Percentiles rank a stretch among this genome's conserved stretches.
Conservation (phyloP, 2,329 filamentous ascomycete species). For the Epichloe festucae region DNA sequence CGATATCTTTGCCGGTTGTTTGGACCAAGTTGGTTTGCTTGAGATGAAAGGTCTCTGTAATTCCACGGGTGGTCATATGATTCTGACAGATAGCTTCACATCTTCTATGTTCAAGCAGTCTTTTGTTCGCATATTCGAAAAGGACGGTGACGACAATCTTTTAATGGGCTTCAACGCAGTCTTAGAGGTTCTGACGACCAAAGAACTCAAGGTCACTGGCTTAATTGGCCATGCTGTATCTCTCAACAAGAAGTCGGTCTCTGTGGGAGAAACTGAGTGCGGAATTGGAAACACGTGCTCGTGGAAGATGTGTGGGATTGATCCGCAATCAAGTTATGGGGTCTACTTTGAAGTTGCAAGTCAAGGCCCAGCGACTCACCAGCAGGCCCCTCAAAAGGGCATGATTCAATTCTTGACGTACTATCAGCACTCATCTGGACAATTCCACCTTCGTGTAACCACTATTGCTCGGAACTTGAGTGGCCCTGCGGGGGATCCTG, state of each 20-base stretch:
- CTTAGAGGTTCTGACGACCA: slow-evolving; percentile 89
- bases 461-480: slow-evolving; percentile 86
- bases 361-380: slow-evolving; percentile 77
- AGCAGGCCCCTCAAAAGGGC: slow-evolving; percentile 74
- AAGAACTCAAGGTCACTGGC: slow-evolving; percentile 95
- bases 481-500: slow-evolving; percentile 85
- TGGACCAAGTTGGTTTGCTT: slow-evolving; percentile 91
- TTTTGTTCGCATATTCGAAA: slow-evolving; percentile 93
- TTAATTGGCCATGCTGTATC: slow-evolving; percentile 94
- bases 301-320: slow-evolving; percentile 99
- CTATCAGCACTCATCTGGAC: slow-evolving; percentile 92
- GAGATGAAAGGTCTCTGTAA: slow-evolving; percentile 98
- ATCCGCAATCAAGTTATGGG: slow-evolving; percentile 84
- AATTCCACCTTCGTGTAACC: slow-evolving; percentile 91
- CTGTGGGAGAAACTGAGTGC: slow-evolving; percentile 94
- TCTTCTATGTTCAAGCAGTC: slow-evolving; percentile 99
- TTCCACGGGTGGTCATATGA: slow-evolving; percentile 95
- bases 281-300: slow-evolving; percentile 97
- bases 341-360: slow-evolving; percentile 97
- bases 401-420: slow-evolving; percentile 98
- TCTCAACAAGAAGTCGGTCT: slow-evolving; percentile 94
- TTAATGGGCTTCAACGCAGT: slow-evolving; percentile 98
- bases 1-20: slow-evolving; percentile 92
- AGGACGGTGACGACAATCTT: slow-evolving; percentile 86
- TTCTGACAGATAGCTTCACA: slow-evolving; percentile 94